Evolutionary conservation across 2,329 filamentous ascomycete genomes (phyloP).

Genomic region (Diaporthe vexans): DNA sequence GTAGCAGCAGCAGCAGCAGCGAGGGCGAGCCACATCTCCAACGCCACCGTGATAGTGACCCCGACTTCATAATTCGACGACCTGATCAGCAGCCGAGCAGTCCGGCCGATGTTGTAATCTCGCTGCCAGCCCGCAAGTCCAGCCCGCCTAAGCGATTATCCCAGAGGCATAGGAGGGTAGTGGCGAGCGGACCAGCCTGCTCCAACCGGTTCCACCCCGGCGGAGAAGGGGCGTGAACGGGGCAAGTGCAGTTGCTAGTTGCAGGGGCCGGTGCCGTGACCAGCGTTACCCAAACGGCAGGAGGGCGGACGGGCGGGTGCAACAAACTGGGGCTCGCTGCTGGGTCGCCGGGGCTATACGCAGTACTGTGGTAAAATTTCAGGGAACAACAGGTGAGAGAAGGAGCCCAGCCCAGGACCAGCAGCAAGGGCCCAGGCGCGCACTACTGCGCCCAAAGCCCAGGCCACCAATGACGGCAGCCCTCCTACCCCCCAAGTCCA

Average conservation of each 20-base stretch:
- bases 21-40: background rate
- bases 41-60: slow-evolving; percentile 14
- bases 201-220: slow-evolving; percentile 29
- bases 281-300: background rate
- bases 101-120: slow-evolving; percentile 26
- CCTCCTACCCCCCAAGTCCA: slow-evolving; percentile 14
- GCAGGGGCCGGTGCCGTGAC: background rate
- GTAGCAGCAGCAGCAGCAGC: background rate
- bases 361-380: background rate
- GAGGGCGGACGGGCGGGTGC: background rate
- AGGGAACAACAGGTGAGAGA: slow-evolving; percentile 6
- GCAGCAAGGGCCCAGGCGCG: slow-evolving; percentile 26
- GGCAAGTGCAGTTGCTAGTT: slow-evolving; percentile 7
- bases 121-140: background rate
- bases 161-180: background rate
- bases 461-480: slow-evolving; percentile 32
- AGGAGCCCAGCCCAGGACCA: background rate
- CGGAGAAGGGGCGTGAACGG: slow-evolving; percentile 26
- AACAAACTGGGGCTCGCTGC: background rate
- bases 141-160: slow-evolving; percentile 14
- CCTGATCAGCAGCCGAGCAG: slow-evolving; percentile 26
- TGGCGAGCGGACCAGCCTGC: slow-evolving; percentile 3
- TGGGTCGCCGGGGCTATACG: slow-evolving; percentile 1
- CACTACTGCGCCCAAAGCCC: slow-evolving; percentile 8
- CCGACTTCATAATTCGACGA: background rate